Conservation (phyloP, 2,329 filamentous ascomycete genomes). For the Colletotrichum falcatum region DNA sequence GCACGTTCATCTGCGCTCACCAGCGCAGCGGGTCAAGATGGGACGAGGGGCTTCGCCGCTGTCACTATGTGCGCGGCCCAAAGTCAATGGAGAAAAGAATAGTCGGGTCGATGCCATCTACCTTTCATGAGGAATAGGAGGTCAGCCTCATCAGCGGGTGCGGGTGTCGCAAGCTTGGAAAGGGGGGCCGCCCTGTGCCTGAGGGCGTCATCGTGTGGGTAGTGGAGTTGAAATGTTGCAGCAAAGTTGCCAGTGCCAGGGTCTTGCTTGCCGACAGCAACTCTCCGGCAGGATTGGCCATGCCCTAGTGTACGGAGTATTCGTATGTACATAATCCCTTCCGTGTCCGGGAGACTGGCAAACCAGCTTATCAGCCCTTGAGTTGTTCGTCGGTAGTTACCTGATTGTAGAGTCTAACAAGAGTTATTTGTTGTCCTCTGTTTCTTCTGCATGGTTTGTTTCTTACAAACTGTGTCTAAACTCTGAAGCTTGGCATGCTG, state of each 20-base stretch:
- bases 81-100: conserved; percentile 5
- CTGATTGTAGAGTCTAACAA: background rate
- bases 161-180: background rate
- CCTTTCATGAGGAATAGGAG: conserved; percentile 3
- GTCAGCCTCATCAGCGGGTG: conserved; percentile 6
- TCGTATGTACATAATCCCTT: too few relatives aligned
- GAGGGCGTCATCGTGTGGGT: conserved; percentile 17
- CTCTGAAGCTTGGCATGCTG: background rate
- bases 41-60: conserved; percentile 11
- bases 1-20: conserved; percentile 3
- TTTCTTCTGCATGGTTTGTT: conserved; percentile 14
- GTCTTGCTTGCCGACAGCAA: conserved; percentile 21
- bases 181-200: background rate
- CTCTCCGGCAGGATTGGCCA: conserved; percentile 13
- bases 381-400: background rate
- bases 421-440: background rate
- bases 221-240: conserved; percentile 5
- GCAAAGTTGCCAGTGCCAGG: conserved; percentile 20
- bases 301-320: too few relatives aligned
- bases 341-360: background rate
- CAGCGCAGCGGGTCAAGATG: conserved; percentile 2
- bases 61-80: background rate
- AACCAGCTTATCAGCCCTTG: background rate
- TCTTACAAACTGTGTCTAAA: conserved; percentile 26
- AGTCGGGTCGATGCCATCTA: conserved; percentile 18